A percentile compares a stretch with the other conserved stretches of the same genome.
Evolutionary conservation across 1,139 yeast species (phyloP).

Genomic region (Lizanozyma gosingica): DNA sequence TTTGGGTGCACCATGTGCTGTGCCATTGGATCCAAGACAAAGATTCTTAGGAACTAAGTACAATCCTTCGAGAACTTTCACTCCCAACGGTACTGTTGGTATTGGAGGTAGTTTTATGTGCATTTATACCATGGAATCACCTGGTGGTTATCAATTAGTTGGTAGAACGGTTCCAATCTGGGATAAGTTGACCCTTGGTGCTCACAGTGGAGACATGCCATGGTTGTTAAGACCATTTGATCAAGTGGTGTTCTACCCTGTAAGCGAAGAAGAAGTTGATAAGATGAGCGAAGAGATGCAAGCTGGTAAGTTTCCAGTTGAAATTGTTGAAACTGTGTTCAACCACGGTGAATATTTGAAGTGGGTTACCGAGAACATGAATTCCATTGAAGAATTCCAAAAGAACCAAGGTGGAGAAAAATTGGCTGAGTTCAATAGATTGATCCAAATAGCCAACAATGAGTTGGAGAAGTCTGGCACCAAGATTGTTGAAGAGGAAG

Average conservation of each 20-base stretch:
- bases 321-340: conserved; percentile 68
- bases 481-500: conserved; percentile 35
- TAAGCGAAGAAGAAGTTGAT: conserved; percentile 74
- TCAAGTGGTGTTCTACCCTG: conserved; percentile 91
- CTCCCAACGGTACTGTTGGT: conserved; percentile 96
- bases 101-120: conserved; percentile 99
- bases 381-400: conserved; percentile 64
- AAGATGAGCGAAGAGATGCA: conserved; percentile 60
- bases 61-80: conserved; percentile 91
- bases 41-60: conserved; percentile 87
- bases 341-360: conserved; percentile 70
- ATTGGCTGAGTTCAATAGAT: conserved; percentile 71
- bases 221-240: conserved; percentile 91
- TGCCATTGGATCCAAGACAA: conserved; percentile 94
- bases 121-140: conserved; percentile 95
- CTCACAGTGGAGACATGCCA: conserved; percentile 57
- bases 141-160: conserved; percentile 96
- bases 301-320: conserved; percentile 73
- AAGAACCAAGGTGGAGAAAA: conserved; percentile 68
- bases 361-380: conserved; percentile 70
- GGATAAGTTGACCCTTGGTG: conserved; percentile 83
- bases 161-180: conserved; percentile 97
- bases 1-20: conserved; percentile 97
- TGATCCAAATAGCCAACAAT: conserved; percentile 76
- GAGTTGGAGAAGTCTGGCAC: conserved; percentile 49